A percentile compares a stretch with the other conserved stretches of the same genome.
Evolutionary conservation across 2,329 filamentous ascomycete genomes (phyloP).

Genomic region (Orbilia quercus): DNA sequence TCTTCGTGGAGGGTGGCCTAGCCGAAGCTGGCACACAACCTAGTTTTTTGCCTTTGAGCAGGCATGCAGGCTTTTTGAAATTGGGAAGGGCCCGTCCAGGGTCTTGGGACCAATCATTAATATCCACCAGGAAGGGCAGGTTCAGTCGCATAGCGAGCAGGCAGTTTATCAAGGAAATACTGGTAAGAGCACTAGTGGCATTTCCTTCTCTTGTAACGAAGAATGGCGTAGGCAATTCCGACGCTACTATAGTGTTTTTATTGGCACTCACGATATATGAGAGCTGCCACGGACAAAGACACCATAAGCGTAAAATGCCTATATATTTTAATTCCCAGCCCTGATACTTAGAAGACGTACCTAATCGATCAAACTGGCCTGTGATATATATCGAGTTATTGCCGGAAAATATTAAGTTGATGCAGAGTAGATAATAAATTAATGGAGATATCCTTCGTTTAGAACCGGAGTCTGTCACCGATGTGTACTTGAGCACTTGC

Average conservation of each 20-base stretch:
- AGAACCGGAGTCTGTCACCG: conserved; percentile 13
- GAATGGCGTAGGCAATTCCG: conserved; percentile 10
- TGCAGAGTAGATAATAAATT: conserved; percentile 1
- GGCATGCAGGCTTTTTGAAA: conserved; percentile 50
- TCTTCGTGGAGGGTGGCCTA: conserved; percentile 48
- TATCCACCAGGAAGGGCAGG: conserved; percentile 11
- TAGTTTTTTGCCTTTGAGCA: conserved; percentile 46
- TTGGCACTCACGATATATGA: background rate
- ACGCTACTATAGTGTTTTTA: background rate
- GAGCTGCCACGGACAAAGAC: too few relatives aligned
- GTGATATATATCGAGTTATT: background rate
- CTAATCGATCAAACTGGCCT: background rate
- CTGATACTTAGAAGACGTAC: background rate
- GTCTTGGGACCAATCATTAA: conserved; percentile 37
- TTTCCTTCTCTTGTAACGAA: background rate
- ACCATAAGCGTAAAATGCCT: too few relatives aligned
- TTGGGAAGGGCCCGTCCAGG: conserved; percentile 40
- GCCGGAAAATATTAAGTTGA: background rate
- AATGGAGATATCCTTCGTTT: conserved; percentile 17
- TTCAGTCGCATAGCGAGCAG: conserved; percentile 8
- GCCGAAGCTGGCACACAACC: conserved; percentile 52
- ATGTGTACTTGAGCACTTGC: background rate
- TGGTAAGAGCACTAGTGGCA: background rate
- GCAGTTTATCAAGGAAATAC: background rate
- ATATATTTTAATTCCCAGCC: background rate